Conservation (phyloP, 805 yeast species). For the Limtongia smithiae region DNA sequence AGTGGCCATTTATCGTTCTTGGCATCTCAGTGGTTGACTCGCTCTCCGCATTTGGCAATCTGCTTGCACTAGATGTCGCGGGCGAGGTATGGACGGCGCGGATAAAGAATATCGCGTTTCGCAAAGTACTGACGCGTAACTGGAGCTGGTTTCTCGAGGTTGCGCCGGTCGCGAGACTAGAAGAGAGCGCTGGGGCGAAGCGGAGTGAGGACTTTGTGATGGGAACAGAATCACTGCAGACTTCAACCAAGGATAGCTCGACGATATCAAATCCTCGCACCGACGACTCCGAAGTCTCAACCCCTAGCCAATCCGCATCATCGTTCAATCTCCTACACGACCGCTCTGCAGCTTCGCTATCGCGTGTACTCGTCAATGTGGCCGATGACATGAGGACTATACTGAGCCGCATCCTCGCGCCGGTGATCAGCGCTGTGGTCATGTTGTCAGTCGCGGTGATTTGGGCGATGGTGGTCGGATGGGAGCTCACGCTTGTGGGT, state of each 20-base stretch:
- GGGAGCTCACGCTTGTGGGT: conserved; percentile 85
- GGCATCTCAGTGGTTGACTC: conserved; percentile 66
- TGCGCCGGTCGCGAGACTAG: not conserved
- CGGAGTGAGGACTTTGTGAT: not conserved
- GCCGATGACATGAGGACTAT: conserved; percentile 69
- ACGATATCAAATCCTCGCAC: too few relatives aligned
- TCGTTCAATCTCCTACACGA: not conserved
- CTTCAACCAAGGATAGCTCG: not conserved
- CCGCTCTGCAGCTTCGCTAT: conserved; percentile 32
- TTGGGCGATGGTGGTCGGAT: conserved; percentile 78
- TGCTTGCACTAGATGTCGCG: conserved; percentile 49
- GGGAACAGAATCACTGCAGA: not conserved
- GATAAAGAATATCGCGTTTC: conserved; percentile 51
- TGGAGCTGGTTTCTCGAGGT: conserved; percentile 45
- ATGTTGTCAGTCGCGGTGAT: conserved; percentile 58
- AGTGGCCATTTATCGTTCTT: conserved; percentile 69
- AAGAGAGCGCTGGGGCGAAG: not conserved
- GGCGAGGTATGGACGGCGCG: conserved; percentile 66
- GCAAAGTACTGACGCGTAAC: conserved; percentile 49
- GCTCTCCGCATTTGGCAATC: conserved; percentile 48
- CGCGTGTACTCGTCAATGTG: conserved; percentile 70
- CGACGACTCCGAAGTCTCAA: not conserved
- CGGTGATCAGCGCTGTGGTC: conserved; percentile 50
- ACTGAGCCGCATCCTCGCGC: conserved; percentile 58
- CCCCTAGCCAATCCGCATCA: not conserved